phyloP scores from a whole-genome alignment of 768 basidiomycete genomes.

The Coprinellus micaceus region DNA sequence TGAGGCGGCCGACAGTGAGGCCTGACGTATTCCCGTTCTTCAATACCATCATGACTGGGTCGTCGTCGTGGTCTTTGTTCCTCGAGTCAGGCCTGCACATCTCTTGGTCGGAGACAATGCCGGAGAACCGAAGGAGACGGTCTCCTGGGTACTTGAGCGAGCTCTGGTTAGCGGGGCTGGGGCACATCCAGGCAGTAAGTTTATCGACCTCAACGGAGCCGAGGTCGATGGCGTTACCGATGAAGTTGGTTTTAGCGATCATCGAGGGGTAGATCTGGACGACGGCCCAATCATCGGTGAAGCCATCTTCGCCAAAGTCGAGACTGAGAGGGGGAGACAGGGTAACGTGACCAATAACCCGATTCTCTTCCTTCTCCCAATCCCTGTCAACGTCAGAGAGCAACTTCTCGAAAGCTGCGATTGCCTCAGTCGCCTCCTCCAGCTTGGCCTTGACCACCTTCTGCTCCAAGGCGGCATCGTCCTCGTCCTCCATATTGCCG shows the following conservation, averaged over 20 bases:
- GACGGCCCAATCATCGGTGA: conserved; percentile 24
- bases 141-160: conserved; percentile 27
- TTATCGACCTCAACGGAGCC: conserved; percentile 10
- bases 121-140: conserved; percentile 24
- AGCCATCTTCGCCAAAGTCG: too few relatives aligned
- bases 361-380: too few relatives aligned
- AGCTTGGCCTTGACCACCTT: too few relatives aligned
- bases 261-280: conserved; percentile 21
- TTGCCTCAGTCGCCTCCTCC: too few relatives aligned
- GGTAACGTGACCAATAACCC: too few relatives aligned
- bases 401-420: too few relatives aligned
- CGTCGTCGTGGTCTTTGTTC: not conserved
- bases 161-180: conserved; percentile 6
- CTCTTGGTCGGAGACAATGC: conserved; percentile 22
- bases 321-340: too few relatives aligned
- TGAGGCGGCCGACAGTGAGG: conserved; percentile 28
- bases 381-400: too few relatives aligned
- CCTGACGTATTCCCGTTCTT: conserved; percentile 30
- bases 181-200: conserved; percentile 15
- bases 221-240: conserved; percentile 29
- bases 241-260: conserved; percentile 18
- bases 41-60: conserved; percentile 12
- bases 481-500: too few relatives aligned
- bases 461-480: too few relatives aligned
- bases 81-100: not conserved